phyloP scores from a whole-genome alignment of 2,329 filamentous ascomycete genomes.

The Mariannaea elegans region DNA sequence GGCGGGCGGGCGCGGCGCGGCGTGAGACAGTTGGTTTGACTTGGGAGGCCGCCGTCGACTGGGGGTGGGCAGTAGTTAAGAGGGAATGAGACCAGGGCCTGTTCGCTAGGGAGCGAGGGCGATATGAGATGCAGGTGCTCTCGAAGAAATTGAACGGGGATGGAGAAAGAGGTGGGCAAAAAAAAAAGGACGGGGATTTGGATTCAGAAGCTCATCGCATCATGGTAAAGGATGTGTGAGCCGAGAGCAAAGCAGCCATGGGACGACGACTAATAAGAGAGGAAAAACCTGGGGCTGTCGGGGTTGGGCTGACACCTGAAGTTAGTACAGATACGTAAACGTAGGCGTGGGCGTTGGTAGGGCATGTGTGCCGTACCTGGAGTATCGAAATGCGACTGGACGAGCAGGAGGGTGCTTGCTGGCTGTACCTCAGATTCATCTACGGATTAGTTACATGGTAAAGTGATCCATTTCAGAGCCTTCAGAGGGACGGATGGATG shows the following conservation, averaged over 20 bases:
- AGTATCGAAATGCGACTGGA: background rate
- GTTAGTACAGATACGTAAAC: background rate
- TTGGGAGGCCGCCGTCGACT: slow-evolving; percentile 29
- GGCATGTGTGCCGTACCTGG: background rate
- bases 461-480: no score
- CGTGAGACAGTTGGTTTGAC: background rate
- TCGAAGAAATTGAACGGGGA: slow-evolving; percentile 1
- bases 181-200: slow-evolving; percentile 21
- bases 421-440: background rate
- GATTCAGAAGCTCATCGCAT: slow-evolving; percentile 32
- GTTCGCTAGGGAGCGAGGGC: slow-evolving; percentile 25
- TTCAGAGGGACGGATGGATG: no score
- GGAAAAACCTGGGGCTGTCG: slow-evolving; percentile 26
- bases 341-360: no score
- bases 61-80: background rate
- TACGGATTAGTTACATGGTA: no score
- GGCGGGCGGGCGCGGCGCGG: slow-evolving; percentile 33
- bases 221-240: slow-evolving; percentile 23
- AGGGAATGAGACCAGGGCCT: slow-evolving; percentile 18
- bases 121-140: slow-evolving; percentile 26
- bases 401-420: background rate
- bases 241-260: slow-evolving; percentile 18
- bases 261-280: slow-evolving; percentile 11
- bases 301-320: slow-evolving; percentile 22
- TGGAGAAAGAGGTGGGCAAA: slow-evolving; percentile 8